Evolutionary conservation across 116 monocot species (phyloP), one percentile per base, ranked within the genome.

Genomic region (Iris pallida): DNA sequence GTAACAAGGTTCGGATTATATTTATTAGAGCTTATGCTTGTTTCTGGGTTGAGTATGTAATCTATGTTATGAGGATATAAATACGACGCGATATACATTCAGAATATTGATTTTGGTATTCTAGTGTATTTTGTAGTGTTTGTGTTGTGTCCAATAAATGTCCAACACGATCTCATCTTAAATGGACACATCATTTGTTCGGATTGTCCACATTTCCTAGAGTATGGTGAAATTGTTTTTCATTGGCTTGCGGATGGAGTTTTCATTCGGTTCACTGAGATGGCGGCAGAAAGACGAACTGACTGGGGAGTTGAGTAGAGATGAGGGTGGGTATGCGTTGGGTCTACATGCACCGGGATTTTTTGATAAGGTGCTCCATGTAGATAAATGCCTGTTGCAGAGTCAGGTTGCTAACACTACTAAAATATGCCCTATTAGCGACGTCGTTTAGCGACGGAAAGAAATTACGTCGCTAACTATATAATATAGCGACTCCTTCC

Each of bases 321-420:
- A 20, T 68, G 67, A 67, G 53, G 73, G 46, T 60, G 83, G 55
- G 20, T 78, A 20, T 78, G 80, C 92, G 45, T 81, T 96, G 61
- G 96, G 96, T 49, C 64, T 96, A 76, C 96, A 96, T 81, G 92
- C 85, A 13, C 96, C 96, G 9, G 89, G 96, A 2, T 89, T 87
- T 68, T 96, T 96, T 68, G 96, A 92, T 75, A 96, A 92, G 85
- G 89, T 96, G 43, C 85, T 96, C 11, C 82, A 92, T 64, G 75
- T 96, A 14, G 79, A 85, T 19, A 89, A 85, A 68, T 96, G 96
- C 75, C 80, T 96, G 14, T 71, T 96, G 67, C 96, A 96, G 76
- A 92, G 83, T 47, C 73, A 96, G 65, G 82, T 77, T 47, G 85
- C 91, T 65, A 86, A 95, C n/a, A n/a, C n/a, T n/a, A n/a, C n/a